A percentile compares a stretch with the other conserved stretches of the same genome.
These are phyloP conservation scores for Suhomyces vadensis DNA, from an alignment of 805 yeast species.

Conservation along the genomic window DNA sequence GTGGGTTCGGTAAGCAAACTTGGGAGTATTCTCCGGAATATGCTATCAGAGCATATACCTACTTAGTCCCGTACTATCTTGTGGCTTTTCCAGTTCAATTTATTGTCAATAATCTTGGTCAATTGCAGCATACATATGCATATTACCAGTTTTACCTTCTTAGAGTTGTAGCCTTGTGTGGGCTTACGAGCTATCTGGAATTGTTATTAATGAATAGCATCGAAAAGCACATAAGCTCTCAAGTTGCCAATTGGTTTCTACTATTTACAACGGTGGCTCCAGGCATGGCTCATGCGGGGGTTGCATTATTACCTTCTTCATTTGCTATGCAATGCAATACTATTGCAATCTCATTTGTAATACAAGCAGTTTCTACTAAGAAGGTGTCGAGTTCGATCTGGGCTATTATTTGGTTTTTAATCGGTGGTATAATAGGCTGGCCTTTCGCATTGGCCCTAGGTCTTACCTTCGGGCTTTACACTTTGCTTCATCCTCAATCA, in stretches of 20 bases:
- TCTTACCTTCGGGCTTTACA: slow-evolving; percentile 55
- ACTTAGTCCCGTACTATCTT: slow-evolving; percentile 53
- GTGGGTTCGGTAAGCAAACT: slow-evolving; percentile 89
- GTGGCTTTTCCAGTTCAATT: slow-evolving; percentile 24
- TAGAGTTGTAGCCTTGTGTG: slow-evolving; percentile 42
- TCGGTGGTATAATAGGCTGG: slow-evolving; percentile 90
- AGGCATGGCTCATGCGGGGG: slow-evolving; percentile 88
- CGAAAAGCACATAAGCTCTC: slow-evolving; percentile 28
- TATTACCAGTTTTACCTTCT: slow-evolving; percentile 52
- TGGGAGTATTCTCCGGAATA: slow-evolving; percentile 95
- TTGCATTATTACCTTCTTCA: slow-evolving; percentile 81
- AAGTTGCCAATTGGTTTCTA: slow-evolving; percentile 60
- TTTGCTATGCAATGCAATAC: slow-evolving; percentile 57
- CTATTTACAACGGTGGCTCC: slow-evolving; percentile 64
- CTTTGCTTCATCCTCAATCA: slow-evolving; percentile 14
- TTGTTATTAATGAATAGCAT: slow-evolving; percentile 48
- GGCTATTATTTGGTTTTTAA: slow-evolving; percentile 45
- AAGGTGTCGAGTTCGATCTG: slow-evolving; percentile 11
- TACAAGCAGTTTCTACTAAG: slow-evolving; percentile 23
- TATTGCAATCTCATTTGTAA: slow-evolving; percentile 43
- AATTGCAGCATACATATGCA: slow-evolving; percentile 17
- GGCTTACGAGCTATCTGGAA: slow-evolving; percentile 52
- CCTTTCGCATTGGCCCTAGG: slow-evolving; percentile 75
- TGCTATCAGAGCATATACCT: slow-evolving; percentile 86
- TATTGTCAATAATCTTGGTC: slow-evolving; percentile 7